These are phyloP conservation scores for Yarrowia sp. DNA, from an alignment of 805 yeast species.

Conservation along the genomic window DNA sequence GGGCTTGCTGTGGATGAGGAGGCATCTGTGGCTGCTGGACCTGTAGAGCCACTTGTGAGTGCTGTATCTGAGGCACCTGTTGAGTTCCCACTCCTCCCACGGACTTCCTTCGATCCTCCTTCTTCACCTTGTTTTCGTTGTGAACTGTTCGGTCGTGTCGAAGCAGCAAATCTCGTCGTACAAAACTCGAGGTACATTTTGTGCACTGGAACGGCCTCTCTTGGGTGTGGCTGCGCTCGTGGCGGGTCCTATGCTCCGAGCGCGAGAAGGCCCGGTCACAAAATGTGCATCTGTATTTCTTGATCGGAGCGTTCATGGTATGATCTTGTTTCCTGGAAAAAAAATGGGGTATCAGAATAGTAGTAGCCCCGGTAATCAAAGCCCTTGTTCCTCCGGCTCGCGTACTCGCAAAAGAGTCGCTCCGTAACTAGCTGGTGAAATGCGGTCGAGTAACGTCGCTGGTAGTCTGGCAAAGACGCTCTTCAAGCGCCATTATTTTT, in stretches of 20 bases:
- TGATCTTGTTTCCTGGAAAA: background rate
- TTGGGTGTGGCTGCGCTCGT: conserved; percentile 76
- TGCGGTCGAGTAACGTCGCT: conserved; percentile 3
- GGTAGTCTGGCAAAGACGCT: conserved; percentile 5
- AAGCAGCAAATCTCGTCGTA: conserved; percentile 71
- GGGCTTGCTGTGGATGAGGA: background rate
- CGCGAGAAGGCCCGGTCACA: conserved; percentile 81
- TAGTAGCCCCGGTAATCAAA: background rate
- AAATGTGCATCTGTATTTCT: conserved; percentile 72
- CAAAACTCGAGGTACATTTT: conserved; percentile 69
- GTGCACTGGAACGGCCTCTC: conserved; percentile 76
- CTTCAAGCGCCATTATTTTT: background rate
- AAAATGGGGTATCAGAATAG: conserved; percentile 1
- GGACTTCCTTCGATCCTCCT: conserved; percentile 5
- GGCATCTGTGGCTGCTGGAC: background rate
- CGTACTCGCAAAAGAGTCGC: conserved; percentile 8
- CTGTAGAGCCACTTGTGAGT: background rate
- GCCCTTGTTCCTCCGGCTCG: conserved; percentile 7
- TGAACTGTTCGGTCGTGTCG: conserved; percentile 81
- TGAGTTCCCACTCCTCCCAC: background rate
- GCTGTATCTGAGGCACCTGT: background rate
- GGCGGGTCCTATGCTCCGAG: conserved; percentile 73
- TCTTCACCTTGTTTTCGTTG: conserved; percentile 17
- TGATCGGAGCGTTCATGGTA: conserved; percentile 35
- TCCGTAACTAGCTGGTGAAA: background rate